Evolutionary conservation across 495 filamentous ascomycete genomes (phyloP).

Genomic region (Daldinia childiae): DNA sequence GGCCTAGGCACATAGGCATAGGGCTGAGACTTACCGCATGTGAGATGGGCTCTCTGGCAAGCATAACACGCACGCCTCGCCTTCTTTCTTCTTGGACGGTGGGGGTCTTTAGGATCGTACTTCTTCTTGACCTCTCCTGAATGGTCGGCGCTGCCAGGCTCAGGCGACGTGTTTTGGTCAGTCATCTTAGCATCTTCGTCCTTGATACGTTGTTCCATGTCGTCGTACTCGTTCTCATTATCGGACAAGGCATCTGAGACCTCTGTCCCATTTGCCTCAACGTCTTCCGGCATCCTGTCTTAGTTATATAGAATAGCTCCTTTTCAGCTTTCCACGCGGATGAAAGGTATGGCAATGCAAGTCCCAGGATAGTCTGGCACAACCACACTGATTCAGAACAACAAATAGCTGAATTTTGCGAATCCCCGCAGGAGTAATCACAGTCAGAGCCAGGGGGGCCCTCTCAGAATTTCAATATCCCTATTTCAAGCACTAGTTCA

Average conservation of each 20-base stretch:
- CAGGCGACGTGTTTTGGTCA: constrained; percentile 59
- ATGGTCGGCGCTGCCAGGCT: constrained; percentile 51
- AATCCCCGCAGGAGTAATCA: constrained; percentile 41
- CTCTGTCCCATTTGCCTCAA: constrained; percentile 55
- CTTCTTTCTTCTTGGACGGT: constrained; percentile 92
- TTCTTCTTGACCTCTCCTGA: constrained; percentile 65
- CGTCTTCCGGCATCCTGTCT: constrained; percentile 59
- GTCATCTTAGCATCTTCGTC: constrained; percentile 69
- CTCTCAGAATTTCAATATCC: constrained; percentile 33
- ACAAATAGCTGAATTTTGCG: constrained; percentile 37
- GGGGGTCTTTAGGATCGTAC: constrained; percentile 82
- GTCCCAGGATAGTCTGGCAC: constrained; percentile 46
- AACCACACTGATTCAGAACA: constrained; percentile 47
- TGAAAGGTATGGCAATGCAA: constrained; percentile 48
- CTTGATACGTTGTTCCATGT: constrained; percentile 53
- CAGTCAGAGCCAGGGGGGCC: constrained; percentile 28
- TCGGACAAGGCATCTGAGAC: constrained; percentile 65
- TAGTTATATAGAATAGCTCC: constrained; percentile 55
- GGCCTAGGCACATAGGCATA: constrained; percentile 29
- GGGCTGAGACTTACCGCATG: constrained; percentile 82
- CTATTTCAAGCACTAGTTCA: constrained; percentile 30
- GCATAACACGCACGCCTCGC: constrained; percentile 94
- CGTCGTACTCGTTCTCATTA: constrained; percentile 64
- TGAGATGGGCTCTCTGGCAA: constrained; percentile 96
- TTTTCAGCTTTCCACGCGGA: constrained; percentile 32